A percentile compares a stretch with the other conserved stretches of the same genome.
phyloP scores from a whole-genome alignment of 2,329 filamentous ascomycete genomes.

The Venturia oleaginea region DNA sequence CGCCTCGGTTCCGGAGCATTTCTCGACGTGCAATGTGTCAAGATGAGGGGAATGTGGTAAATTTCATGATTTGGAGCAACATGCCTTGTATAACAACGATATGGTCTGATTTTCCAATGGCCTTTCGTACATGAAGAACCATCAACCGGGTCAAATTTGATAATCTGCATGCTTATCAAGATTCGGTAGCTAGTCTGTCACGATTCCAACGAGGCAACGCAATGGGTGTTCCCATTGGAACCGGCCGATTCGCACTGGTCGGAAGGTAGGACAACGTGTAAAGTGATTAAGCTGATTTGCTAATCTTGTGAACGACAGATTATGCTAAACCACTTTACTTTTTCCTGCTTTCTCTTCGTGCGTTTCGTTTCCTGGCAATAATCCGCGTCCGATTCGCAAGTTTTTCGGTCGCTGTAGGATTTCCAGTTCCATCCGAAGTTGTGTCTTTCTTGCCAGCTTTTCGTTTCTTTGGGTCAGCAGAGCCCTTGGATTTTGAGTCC shows the following conservation, averaged over 20 bases:
- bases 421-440: constrained; percentile 29
- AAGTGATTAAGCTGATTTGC: constrained; percentile 21
- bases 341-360: constrained; percentile 50
- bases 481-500: constrained; percentile 32
- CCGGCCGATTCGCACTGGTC: not conserved
- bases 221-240: not conserved
- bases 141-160: not conserved
- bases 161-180: not conserved
- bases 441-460: not conserved
- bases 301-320: constrained; percentile 11
- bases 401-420: constrained; percentile 28
- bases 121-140: not conserved
- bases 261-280: not conserved
- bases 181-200: constrained; percentile 24
- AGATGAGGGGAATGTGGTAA: not conserved
- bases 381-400: constrained; percentile 61
- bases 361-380: constrained; percentile 74
- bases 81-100: not conserved
- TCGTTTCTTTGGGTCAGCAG: constrained; percentile 28
- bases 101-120: not conserved
- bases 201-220: not conserved
- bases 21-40: not conserved
- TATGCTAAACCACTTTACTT: constrained; percentile 29
- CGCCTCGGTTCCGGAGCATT: not conserved
- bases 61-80: not conserved